Evolutionary conservation across 129 eudicot species (phyloP), one percentile per base, ranked within the genome.

Genomic region (Apium graveolens): DNA sequence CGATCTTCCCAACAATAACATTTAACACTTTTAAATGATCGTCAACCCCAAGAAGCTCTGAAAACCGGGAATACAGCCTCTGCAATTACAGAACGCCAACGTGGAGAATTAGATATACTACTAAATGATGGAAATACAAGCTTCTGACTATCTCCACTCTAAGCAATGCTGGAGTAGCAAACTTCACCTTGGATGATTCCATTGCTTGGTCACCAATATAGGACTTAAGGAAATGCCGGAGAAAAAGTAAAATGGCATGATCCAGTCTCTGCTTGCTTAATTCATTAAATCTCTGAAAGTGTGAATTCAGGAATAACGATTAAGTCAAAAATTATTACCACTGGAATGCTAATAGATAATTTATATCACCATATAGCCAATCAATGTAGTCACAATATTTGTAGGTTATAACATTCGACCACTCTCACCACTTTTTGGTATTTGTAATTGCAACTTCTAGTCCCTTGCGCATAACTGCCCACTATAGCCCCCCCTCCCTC

Each of bases 251-350:
- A 73, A 82, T 76, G 2, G 85, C 85, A 62, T 74, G 82, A n/a
- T 78, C 85, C 70, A 82, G 80, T 75, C 85, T 78, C 62, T 82
- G 82, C 57, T 79, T 82, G 76, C 82, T 82, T 57, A 73, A 43
- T 73, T 82, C 85, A 63, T 63, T 45, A 63, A 73, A 82, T 74
- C 85, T 78, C 85, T 82, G 78, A 3, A 76, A 51, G 72, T 13
- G 29, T 6, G 69, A 76, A 27, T 44, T 32, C 57, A 44, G 12
- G 21, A 43, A 72, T 1, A 41, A 14, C 26, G 8, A 18, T 14
- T 26, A 7, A 2, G 5, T 60, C 32, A 60, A 57, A 29, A n/a
- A 57, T 7, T 24, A 10, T 24, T 55, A 55, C 29, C 65, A 55
- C 29, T 24, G 34, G 32, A 60, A 60, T 9, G 32, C 32, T 60